Evolutionary conservation across 495 filamentous ascomycete genomes (phyloP).

Genomic region (Podospora australis): DNA sequence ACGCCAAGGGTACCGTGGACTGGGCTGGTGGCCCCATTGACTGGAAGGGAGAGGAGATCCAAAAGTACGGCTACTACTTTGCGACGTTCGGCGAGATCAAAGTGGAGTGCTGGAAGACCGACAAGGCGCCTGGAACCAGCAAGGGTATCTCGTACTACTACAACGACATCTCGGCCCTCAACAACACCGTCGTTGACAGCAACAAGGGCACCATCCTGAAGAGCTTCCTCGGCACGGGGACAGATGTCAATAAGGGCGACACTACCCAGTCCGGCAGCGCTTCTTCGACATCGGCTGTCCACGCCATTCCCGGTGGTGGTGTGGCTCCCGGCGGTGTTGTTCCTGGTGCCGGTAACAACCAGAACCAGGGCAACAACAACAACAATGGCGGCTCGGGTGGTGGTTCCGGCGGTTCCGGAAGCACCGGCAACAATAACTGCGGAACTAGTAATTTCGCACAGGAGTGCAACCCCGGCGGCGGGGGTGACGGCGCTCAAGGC

Average conservation of each 20-base stretch:
- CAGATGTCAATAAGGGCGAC: conserved; percentile 55
- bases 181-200: conserved; percentile 69
- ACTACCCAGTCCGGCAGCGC: conserved; percentile 21
- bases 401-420: conserved; percentile 1
- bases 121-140: conserved; percentile 50
- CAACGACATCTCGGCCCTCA: conserved; percentile 55
- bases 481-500: conserved; percentile 11
- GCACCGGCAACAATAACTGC: conserved; percentile 4
- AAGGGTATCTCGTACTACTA: conserved; percentile 68
- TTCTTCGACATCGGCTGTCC: conserved; percentile 20
- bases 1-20: conserved; percentile 74
- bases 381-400: conserved; percentile 7
- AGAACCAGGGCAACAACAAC: conserved; percentile 6
- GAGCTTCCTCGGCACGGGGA: conserved; percentile 70
- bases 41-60: conserved; percentile 78
- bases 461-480: conserved; percentile 18
- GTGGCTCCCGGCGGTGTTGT: conserved; percentile 17
- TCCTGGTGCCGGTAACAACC: conserved; percentile 5
- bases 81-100: conserved; percentile 69
- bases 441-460: conserved; percentile 1
- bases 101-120: conserved; percentile 78
- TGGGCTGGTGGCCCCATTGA: conserved; percentile 90
- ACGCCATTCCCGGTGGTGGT: conserved; percentile 32
- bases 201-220: conserved; percentile 71
- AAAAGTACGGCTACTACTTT: conserved; percentile 83